Conservation (phyloP, 306 rosid genomes). For the Fagus crenata region DNA sequence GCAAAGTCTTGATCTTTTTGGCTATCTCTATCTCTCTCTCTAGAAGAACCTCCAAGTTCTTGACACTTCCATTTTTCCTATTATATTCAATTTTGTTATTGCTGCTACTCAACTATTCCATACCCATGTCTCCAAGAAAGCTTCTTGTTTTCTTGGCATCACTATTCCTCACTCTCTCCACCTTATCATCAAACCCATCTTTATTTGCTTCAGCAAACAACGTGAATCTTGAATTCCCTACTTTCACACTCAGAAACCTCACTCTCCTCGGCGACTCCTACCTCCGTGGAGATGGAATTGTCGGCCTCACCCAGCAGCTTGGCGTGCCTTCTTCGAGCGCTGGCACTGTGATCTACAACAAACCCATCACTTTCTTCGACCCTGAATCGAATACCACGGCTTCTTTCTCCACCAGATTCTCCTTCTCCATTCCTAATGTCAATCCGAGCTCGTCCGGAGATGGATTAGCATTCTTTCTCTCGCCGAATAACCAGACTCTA, state of each 20-base stretch:
- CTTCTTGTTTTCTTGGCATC: conserved; percentile 34
- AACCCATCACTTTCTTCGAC: conserved; percentile 52
- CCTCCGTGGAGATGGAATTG: conserved; percentile 55
- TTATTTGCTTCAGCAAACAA: conserved; percentile 18
- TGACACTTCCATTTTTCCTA: background rate
- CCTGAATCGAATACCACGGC: conserved; percentile 46
- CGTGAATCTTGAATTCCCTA: conserved; percentile 46
- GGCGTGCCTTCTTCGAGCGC: conserved; percentile 66
- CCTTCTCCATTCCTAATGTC: conserved; percentile 48
- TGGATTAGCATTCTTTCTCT: conserved; percentile 68
- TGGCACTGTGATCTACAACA: conserved; percentile 58
- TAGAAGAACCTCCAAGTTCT: background rate
- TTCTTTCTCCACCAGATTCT: conserved; percentile 69
- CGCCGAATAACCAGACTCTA: conserved; percentile 42
- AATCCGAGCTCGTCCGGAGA: conserved; percentile 61
- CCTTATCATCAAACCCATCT: background rate
- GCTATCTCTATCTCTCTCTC: background rate
- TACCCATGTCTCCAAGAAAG: conserved; percentile 41
- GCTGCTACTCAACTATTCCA: background rate
- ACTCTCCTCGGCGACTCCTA: conserved; percentile 83
- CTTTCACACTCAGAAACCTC: conserved; percentile 73
- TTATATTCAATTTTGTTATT: conserved; percentile 5
- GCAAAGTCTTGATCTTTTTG: too few relatives aligned
- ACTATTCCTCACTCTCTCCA: background rate
- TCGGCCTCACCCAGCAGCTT: conserved; percentile 71